These are phyloP conservation scores for Backusella tarrabulga DNA, from an alignment of 192 early-diverging fungal species.

Conservation along the genomic window DNA sequence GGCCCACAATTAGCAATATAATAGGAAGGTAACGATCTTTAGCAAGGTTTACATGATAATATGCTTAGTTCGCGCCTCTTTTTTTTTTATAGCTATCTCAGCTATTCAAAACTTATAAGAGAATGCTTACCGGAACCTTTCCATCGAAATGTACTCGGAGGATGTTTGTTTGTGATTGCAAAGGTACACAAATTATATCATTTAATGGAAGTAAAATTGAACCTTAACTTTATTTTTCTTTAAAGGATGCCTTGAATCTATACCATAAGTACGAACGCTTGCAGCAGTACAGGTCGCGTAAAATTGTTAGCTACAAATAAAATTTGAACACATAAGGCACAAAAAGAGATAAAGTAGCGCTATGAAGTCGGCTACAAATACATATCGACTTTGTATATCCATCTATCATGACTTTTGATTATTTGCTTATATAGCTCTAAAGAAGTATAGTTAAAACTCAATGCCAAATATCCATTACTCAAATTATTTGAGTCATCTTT, in stretches of 20 bases:
- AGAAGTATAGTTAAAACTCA: background rate
- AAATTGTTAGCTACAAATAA: background rate
- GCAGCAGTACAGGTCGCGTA: background rate
- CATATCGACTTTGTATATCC: no score
- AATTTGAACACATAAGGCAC: background rate
- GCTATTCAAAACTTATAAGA: slow-evolving; percentile 12
- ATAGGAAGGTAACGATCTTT: slow-evolving; percentile 30
- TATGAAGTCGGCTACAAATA: no score
- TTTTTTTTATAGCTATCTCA: slow-evolving; percentile 1
- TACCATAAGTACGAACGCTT: background rate
- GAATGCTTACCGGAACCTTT: slow-evolving; percentile 30
- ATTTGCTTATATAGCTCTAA: background rate
- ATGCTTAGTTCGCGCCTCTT: background rate
- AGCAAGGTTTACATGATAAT: background rate
- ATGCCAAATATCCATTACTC: no score
- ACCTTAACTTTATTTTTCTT: background rate
- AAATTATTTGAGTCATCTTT: no score
- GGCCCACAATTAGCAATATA: slow-evolving; percentile 62
- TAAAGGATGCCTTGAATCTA: background rate
- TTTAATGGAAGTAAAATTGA: background rate
- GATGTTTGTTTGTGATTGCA: slow-evolving; percentile 30
- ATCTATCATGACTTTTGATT: background rate
- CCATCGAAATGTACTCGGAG: slow-evolving; percentile 32
- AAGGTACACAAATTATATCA: slow-evolving; percentile 22
- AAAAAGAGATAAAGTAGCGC: background rate